A percentile compares a stretch with the other conserved stretches of the same genome.
phyloP scores from a whole-genome alignment of 2,329 filamentous ascomycete genomes.

The Fusarium hostae region DNA sequence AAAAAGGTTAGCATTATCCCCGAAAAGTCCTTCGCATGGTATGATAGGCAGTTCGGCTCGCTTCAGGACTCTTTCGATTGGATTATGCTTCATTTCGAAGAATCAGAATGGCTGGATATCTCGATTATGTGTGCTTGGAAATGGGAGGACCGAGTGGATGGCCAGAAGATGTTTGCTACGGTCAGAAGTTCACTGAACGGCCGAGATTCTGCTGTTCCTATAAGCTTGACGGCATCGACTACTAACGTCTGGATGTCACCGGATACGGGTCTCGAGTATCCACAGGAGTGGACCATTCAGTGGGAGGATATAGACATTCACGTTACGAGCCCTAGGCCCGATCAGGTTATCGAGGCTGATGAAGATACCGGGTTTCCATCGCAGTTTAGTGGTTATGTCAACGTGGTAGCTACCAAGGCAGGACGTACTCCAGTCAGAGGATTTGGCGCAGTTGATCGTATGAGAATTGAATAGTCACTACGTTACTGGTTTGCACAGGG shows the following conservation, averaged over 20 bases:
- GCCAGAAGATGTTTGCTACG: neutral
- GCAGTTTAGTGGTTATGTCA: neutral
- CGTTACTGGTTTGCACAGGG: neutral
- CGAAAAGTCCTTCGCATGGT: neutral
- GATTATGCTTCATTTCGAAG: neutral
- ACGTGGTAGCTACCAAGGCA: neutral
- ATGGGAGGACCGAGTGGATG: neutral
- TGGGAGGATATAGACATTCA: neutral
- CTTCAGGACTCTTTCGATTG: neutral
- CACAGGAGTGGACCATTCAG: neutral
- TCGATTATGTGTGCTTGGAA: neutral
- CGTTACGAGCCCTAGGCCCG: neutral
- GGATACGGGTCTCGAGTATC: neutral
- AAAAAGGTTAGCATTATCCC: neutral
- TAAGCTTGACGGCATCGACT: neutral
- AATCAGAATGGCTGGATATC: neutral
- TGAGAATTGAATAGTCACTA: neutral
- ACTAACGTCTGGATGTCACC: neutral
- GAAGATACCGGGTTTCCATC: neutral
- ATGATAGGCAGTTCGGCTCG: neutral
- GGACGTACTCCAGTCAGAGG: neutral
- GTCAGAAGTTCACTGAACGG: neutral
- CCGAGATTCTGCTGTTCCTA: neutral
- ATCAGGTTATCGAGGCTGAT: neutral
- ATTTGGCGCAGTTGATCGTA: neutral